Evolutionary conservation across 2,329 filamentous ascomycete genomes (phyloP), one percentile per base, ranked within the genome.

Genomic region (Ilyonectria robusta): DNA sequence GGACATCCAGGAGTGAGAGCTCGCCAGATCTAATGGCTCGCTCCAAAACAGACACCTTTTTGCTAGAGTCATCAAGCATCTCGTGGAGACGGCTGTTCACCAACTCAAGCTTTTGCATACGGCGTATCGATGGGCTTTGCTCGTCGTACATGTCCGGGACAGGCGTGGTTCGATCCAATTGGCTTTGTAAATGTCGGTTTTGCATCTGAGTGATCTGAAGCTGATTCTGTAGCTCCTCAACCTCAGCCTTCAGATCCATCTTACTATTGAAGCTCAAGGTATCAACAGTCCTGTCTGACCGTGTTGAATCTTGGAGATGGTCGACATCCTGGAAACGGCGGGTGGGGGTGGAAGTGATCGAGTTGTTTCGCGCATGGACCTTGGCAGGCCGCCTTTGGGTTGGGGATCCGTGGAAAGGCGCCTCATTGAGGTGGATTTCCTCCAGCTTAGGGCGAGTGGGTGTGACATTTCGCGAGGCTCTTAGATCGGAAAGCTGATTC

Each of bases 151-250:
- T 89, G 40, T 93, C 91, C 26, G 87, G 87, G 6, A 82, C 82
- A 3, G 91, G 89, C 0, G 89, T 91, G 10, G 83, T 84, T 53
- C 93, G 89, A 44, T 95, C 93, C 47, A 98, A 84, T 78, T 98
- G 94, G 77, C 90, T 94, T 78, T 97, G 93, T 6, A 98, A 88
- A 76, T 98, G 95, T 37, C 93, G 91, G 81, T 97, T 98, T 75
- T 97, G 93, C 94, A 98, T 97, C 80, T 98, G 93, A 5, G 93
- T 91, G 79, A 98, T 89, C 77, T 98, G 95, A 58, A 98, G 88
- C 78, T 97, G 94, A 78, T 97, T 98, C 78, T 98, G 95, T 29
- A 97, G 87, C 80, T 97, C 91, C 78, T 98, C 95, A 13, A 98
- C 86, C 76, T 98, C 95, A 4, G 94, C 89, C 76, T 95, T 96